Evolutionary conservation across 345 rosid genomes (phyloP), one percentile per base, ranked within the genome.

Genomic region (Eucalyptus leucophloia): DNA sequence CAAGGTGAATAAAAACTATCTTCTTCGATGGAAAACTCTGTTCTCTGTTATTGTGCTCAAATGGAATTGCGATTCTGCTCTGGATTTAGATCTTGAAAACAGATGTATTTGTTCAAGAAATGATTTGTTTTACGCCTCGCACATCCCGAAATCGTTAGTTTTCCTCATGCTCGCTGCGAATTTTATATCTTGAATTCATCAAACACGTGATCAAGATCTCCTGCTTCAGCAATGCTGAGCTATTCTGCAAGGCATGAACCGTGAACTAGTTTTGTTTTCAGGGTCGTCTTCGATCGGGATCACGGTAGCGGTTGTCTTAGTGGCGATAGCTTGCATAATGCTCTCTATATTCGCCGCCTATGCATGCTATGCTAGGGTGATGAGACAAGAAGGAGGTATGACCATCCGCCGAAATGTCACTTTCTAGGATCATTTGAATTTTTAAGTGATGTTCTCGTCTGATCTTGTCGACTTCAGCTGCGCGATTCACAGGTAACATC

Each of bases 141-240:
- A 3, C 45, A 2, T 37, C 28, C 45, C 5, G 12, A 42, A 72
- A 72, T 72, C 10, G 24, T 69, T 69, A 18, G 81, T 5, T 5
- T 69, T 18, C 81, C 44, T 18, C 0, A 0, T 0, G 44, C 24
- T 69, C 1, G 81, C 81, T 0, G 13, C 24, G 2, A 34, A 69
- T 18, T 69, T 5, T 34, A 34, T 0, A 69, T 69, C 45, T 72
- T 72, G 23, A 40, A 72, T 72, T 37, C 83, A 11, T 72, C 45
- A 2, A 1, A 11, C 45, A 19, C 16, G 23, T 37, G 82, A 72
- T 72, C 82, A 0, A 37, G 26, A 72, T 72, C 13, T 34, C 3
- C 26, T 69, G 81, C 81, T 34, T 32, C 80, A 16, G 19, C 80
- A 67, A 67, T 69, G 44, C 88, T 23, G 37, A 19, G 86, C 34